phyloP scores from a whole-genome alignment of 2,329 filamentous ascomycete species.

The Parascedosporium putredinis region DNA sequence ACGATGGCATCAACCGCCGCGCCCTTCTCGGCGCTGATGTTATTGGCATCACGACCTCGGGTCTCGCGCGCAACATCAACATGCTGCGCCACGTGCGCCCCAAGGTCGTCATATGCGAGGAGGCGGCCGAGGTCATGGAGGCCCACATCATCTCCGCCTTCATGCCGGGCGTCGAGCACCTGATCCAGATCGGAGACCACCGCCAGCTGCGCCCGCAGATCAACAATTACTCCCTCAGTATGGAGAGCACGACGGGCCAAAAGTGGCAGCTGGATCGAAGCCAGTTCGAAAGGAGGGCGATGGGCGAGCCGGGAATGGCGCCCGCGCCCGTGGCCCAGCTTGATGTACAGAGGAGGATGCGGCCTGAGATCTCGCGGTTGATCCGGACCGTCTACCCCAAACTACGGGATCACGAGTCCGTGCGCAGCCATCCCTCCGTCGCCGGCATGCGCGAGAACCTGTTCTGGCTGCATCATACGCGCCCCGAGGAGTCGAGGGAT shows the following conservation, averaged over 20 bases:
- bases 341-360: constrained; percentile 54
- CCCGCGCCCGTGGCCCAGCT: neutral
- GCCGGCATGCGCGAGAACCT: constrained; percentile 49
- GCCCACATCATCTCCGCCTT: constrained; percentile 45
- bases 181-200: constrained; percentile 65
- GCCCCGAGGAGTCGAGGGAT: constrained; percentile 41
- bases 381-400: constrained; percentile 50
- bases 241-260: constrained; percentile 33
- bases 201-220: constrained; percentile 61
- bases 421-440: constrained; percentile 33
- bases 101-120: constrained; percentile 56
- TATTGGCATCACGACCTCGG: constrained; percentile 63
- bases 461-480: constrained; percentile 54
- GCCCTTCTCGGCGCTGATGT: constrained; percentile 45
- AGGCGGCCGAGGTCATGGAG: constrained; percentile 65
- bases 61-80: constrained; percentile 49
- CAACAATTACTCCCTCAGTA: constrained; percentile 47
- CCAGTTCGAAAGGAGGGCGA: constrained; percentile 50
- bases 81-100: constrained; percentile 42
- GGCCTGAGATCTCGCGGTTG: constrained; percentile 54
- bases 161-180: constrained; percentile 42
- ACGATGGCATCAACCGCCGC: constrained; percentile 28
- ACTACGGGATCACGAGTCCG: constrained; percentile 43
- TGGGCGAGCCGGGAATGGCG: neutral
- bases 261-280: constrained; percentile 43